Conservation (phyloP, 2,329 filamentous ascomycete genomes). For the Aureobasidium namibiae region DNA sequence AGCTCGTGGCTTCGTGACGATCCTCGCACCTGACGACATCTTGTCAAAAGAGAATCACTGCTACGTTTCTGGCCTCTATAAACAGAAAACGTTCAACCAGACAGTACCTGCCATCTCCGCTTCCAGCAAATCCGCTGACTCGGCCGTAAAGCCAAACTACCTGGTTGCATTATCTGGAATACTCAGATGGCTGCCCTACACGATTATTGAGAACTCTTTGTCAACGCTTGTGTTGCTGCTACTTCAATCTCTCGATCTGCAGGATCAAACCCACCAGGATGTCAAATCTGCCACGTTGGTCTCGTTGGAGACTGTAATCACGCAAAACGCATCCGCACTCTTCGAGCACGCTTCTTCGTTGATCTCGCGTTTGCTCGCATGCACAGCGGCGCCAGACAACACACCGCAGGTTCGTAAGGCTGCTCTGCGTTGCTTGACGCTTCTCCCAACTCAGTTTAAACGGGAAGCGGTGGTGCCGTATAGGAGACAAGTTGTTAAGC, state of each 20-base stretch:
- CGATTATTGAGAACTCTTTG: constrained; percentile 52
- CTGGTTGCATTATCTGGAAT: constrained; percentile 56
- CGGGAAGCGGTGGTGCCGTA: constrained; percentile 48
- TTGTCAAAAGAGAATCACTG: constrained; percentile 54
- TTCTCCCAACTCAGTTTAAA: constrained; percentile 41
- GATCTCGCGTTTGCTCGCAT: constrained; percentile 43
- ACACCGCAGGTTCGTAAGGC: constrained; percentile 37
- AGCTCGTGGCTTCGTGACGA: constrained; percentile 50
- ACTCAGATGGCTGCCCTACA: constrained; percentile 50
- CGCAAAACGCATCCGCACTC: constrained; percentile 45
- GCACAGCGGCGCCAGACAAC: constrained; percentile 21
- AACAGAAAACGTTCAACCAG: constrained; percentile 55
- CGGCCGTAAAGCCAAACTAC: constrained; percentile 49
- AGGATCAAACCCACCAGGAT: constrained; percentile 34
- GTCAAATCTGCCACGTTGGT: constrained; percentile 54
- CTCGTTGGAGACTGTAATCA: constrained; percentile 50
- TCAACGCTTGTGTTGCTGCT: constrained; percentile 51
- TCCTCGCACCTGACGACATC: constrained; percentile 54
- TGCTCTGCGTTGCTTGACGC: constrained; percentile 40
- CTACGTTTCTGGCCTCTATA: constrained; percentile 52
- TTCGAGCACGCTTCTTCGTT: constrained; percentile 51
- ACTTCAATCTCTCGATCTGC: constrained; percentile 51
- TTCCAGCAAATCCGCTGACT: constrained; percentile 39
- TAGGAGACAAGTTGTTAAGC: constrained; percentile 48
- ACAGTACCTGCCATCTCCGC: constrained; percentile 49